A percentile compares a stretch with the other conserved stretches of the same genome.
Conservation (phyloP, 345 rosid genomes). For the Excoecaria cochinchinensis region DNA sequence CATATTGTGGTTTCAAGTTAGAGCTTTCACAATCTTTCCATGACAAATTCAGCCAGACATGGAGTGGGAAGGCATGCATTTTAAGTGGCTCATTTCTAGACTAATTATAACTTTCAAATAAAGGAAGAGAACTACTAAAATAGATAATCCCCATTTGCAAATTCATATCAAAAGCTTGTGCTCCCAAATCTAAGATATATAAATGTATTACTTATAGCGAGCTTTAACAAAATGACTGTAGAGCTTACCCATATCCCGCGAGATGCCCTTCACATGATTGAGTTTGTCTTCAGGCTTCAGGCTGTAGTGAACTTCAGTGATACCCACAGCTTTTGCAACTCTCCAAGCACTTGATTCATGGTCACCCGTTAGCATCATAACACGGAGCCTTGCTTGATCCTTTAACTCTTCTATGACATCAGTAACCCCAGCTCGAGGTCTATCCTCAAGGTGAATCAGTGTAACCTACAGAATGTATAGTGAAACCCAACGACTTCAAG, state of each 20-base stretch:
- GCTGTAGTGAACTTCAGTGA: slow-evolving; percentile 72
- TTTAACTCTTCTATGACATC: slow-evolving; percentile 66
- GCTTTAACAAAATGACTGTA: slow-evolving; percentile 9
- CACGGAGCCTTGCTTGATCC: slow-evolving; percentile 57
- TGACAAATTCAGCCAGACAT: too few relatives aligned
- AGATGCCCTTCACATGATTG: slow-evolving; percentile 65
- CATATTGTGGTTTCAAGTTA: too few relatives aligned
- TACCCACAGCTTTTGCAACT: slow-evolving; percentile 88
- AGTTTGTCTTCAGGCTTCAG: slow-evolving; percentile 95
- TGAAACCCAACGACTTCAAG: background rate
- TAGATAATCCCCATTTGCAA: background rate
- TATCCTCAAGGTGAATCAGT: slow-evolving; percentile 94
- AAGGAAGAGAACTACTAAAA: background rate
- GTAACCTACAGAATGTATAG: slow-evolving; percentile 50
- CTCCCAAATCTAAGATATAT: too few relatives aligned
- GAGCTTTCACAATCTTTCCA: too few relatives aligned
- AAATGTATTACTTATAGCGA: background rate
- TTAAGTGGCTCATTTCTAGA: too few relatives aligned
- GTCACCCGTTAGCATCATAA: slow-evolving; percentile 96
- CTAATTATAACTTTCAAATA: too few relatives aligned
- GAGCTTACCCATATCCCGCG: slow-evolving; percentile 72
- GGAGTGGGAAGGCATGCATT: too few relatives aligned
- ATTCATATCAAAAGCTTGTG: too few relatives aligned
- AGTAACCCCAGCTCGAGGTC: slow-evolving; percentile 78
- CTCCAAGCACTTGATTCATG: slow-evolving; percentile 92